Base-by-base conservation (phyloP, 2,329 filamentous ascomycete genomes). In the Amylocarpus encephaloides region DNA sequence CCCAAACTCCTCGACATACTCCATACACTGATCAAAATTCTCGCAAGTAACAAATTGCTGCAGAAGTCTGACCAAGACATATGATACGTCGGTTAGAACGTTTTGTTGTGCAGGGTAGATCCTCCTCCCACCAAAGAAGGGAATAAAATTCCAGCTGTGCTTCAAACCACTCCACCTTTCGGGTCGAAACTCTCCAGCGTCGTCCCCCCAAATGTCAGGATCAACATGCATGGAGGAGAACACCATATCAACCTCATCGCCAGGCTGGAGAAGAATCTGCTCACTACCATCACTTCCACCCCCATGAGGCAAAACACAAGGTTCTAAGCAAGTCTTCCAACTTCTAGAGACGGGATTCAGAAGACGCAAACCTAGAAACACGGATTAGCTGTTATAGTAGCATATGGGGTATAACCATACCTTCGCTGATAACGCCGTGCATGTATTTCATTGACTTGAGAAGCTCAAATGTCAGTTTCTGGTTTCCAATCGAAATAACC, bases 361-460 rank as follows among this genome's bases (percentile, higher is more conserved):
- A 9, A 46, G n/a, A 3, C 44, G 44, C 13, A 46, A 34, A 16
- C 4, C 42, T 34, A 34, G 32, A 34, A 34, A 34, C 32, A 9
- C n/a, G 9, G n/a, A 34, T n/a, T 34, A 9, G 9, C n/a, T 16
- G 38, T 15, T 40, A 19, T 40, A 13, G 5, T 13, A 5, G 2
- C 15, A 18, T 18, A 22, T 5, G 39, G 5, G 10, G 2, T 13
- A 22, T 0, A 35, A 1, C 61, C 68, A 66, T 67, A 79, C 77
- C 75, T 64, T 81, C 78, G 51, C 79, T 76, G 48, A 81, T 59
- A 18, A 76, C 78, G 66, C 70, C 78, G 55, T 72, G 73, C 46
- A 82, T 63, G 48, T 80, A 80, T 49, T 70, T 72, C 59, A 79
- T 68, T 16, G 71, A 68, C 56, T 71, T 73, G 49, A 81, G 53